Evolutionary conservation across 441 rosid species (phyloP).

Genomic region (Biscutella laevigata): DNA sequence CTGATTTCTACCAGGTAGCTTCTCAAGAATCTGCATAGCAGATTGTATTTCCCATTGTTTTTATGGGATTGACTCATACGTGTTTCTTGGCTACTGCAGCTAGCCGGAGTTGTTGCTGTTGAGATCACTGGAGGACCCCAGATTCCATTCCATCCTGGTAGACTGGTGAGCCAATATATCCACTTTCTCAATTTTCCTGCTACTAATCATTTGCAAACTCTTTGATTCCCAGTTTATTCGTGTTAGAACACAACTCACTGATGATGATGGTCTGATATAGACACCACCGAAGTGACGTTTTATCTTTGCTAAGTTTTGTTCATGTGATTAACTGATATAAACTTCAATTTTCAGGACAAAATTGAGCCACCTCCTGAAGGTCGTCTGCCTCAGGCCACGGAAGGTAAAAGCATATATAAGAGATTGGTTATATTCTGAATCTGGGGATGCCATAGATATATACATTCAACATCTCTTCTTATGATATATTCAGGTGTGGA

Average conservation of each 20-base stretch:
- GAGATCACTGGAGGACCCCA: constrained; percentile 76
- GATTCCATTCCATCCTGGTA: constrained; percentile 68
- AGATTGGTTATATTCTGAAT: neutral
- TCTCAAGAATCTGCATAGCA: too few relatives aligned
- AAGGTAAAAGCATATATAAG: constrained; percentile 32
- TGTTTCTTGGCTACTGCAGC: constrained; percentile 16
- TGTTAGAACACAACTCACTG: neutral
- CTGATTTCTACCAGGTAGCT: constrained; percentile 42
- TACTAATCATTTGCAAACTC: neutral
- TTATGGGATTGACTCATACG: neutral
- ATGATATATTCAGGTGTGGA: constrained; percentile 27
- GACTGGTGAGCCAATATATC: constrained; percentile 32
- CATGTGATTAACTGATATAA: neutral
- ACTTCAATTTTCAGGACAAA: constrained; percentile 40
- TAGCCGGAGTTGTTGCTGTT: constrained; percentile 68
- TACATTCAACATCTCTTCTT: neutral
- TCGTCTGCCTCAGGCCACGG: constrained; percentile 57
- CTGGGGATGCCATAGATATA: neutral
- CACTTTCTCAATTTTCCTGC: neutral
- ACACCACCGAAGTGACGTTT: neutral
- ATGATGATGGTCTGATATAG: neutral
- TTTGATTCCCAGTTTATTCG: neutral
- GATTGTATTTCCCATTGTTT: neutral
- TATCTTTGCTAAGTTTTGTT: neutral
- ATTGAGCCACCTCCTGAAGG: constrained; percentile 60